Percentiles rank a stretch among this genome's conserved stretches.
phyloP scores from a whole-genome alignment of 441 rosid species.

The Erysimum cheiri region DNA sequence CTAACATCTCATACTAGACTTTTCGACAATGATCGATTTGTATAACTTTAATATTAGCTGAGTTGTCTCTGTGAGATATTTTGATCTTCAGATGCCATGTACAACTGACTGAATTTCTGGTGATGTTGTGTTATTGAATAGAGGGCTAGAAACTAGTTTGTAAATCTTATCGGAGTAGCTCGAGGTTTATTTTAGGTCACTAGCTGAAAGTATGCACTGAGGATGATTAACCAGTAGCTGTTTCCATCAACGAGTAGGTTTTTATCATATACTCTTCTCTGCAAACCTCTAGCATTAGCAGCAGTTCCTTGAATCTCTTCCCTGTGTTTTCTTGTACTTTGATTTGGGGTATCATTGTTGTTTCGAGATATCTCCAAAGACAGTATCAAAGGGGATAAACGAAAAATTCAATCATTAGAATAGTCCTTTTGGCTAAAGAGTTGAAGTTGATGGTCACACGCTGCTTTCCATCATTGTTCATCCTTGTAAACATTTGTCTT shows the following conservation, averaged over 20 bases:
- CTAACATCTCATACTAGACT: conserved; percentile 6
- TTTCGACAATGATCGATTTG: background rate
- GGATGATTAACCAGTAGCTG: background rate
- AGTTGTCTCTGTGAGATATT: conserved; percentile 3
- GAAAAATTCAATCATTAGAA: no score
- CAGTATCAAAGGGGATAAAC: no score
- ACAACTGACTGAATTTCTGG: background rate
- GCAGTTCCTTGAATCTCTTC: background rate
- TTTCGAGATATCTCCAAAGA: no score
- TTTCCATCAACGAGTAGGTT: background rate
- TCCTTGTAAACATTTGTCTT: conserved; percentile 10
- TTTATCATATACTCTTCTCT: background rate
- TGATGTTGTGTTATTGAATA: background rate
- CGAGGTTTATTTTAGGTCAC: background rate
- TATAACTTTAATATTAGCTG: background rate
- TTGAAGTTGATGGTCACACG: conserved; percentile 5
- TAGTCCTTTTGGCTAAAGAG: background rate
- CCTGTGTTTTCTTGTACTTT: background rate
- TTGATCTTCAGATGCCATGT: conserved; percentile 9
- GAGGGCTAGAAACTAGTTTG: conserved; percentile 4
- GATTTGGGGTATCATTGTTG: background rate
- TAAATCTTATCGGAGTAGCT: background rate
- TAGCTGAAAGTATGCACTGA: background rate
- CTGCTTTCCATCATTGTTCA: conserved; percentile 2
- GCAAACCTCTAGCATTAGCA: background rate